phyloP scores from a whole-genome alignment of 345 rosid genomes.

The Dipteronia sinensis region DNA sequence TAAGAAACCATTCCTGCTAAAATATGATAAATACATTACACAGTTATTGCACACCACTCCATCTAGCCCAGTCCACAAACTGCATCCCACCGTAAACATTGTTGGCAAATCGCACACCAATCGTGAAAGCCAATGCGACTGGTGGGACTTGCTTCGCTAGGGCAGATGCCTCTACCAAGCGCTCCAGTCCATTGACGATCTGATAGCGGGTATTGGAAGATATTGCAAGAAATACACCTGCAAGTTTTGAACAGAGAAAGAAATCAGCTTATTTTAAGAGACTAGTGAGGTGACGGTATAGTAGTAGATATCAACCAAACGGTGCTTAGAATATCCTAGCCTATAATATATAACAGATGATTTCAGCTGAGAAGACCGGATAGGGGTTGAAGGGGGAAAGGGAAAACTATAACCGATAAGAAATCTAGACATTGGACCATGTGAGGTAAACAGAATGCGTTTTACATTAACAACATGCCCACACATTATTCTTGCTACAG shows the following conservation, averaged over 20 bases:
- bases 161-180: constrained; percentile 73
- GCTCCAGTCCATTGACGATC: constrained; percentile 74
- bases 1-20: not conserved
- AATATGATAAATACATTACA: not conserved
- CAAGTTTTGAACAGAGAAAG: not conserved
- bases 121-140: constrained; percentile 78
- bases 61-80: constrained; percentile 91
- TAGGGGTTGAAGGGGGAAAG: no score
- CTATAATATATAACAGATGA: not conserved
- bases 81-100: constrained; percentile 90
- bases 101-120: constrained; percentile 84
- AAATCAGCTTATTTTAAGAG: not conserved
- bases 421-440: not conserved
- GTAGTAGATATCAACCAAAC: not conserved
- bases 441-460: not conserved
- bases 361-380: not conserved
- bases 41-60: constrained; percentile 59
- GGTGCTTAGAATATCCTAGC: not conserved
- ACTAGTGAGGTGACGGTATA: not conserved
- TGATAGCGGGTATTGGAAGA: constrained; percentile 92
- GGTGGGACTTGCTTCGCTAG: constrained; percentile 72
- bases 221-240: constrained; percentile 76
- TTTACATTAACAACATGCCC: no score
- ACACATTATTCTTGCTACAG: no score
- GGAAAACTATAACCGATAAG: not conserved